Evolutionary conservation across 2,329 filamentous ascomycete genomes (phyloP).

Genomic region (Elsinoe batatas): DNA sequence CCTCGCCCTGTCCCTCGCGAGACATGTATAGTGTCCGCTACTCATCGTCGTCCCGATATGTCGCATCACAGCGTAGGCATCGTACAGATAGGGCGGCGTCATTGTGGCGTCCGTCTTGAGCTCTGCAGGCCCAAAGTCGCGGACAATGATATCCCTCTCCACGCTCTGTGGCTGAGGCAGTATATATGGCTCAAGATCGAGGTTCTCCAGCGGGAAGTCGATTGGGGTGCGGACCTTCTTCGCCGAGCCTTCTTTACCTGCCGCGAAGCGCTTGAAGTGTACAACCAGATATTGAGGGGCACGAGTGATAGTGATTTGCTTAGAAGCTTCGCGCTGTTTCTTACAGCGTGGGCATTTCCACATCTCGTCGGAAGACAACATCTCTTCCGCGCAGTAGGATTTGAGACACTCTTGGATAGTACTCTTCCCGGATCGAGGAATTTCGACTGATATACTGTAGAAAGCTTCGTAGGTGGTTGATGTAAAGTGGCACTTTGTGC

Average conservation of each 20-base stretch:
- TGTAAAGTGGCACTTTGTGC: constrained; percentile 51
- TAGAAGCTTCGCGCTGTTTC: constrained; percentile 54
- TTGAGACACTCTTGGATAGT: constrained; percentile 60
- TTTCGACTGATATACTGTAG: constrained; percentile 61
- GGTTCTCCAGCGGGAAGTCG: constrained; percentile 63
- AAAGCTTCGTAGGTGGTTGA: constrained; percentile 61
- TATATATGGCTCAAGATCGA: constrained; percentile 54
- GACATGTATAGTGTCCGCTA: constrained; percentile 71
- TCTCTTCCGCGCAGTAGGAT: constrained; percentile 60
- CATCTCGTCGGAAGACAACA: constrained; percentile 55
- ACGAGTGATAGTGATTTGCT: constrained; percentile 64
- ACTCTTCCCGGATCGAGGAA: constrained; percentile 49
- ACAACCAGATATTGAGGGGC: constrained; percentile 72
- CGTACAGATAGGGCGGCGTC: constrained; percentile 59
- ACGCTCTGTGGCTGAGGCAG: constrained; percentile 37
- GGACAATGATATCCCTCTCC: constrained; percentile 23
- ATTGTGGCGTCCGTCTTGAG: constrained; percentile 33
- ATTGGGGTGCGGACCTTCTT: constrained; percentile 63
- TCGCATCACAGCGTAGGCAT: constrained; percentile 75
- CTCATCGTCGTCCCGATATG: constrained; percentile 60
- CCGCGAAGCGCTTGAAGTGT: constrained; percentile 61
- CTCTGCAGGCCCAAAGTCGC: constrained; percentile 25
- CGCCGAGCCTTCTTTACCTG: constrained; percentile 42
- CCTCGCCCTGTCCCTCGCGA: constrained; percentile 41
- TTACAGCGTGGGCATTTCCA: constrained; percentile 71